Conservation (phyloP, 2,329 filamentous ascomycete species). For the Colletotrichum phormii region DNA sequence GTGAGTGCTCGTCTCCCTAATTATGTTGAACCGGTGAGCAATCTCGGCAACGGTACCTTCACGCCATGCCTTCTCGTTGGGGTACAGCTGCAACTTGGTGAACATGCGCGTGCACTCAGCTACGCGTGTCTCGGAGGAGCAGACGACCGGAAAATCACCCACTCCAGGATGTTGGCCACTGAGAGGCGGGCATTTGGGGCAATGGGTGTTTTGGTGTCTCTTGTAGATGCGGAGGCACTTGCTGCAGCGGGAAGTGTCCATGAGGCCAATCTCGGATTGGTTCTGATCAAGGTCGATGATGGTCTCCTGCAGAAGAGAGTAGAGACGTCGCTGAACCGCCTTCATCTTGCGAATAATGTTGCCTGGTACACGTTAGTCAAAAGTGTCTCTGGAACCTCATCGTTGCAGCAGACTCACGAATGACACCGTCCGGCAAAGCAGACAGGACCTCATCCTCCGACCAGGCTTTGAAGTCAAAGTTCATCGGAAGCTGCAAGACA, state of each 20-base stretch:
- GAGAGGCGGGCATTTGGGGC: not conserved
- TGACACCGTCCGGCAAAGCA: not conserved
- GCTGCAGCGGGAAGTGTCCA: not conserved
- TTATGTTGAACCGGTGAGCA: not conserved
- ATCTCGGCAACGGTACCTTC: not conserved
- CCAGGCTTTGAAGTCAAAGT: constrained; percentile 7
- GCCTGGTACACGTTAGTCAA: not conserved
- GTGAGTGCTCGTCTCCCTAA: not conserved
- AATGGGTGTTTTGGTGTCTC: not conserved
- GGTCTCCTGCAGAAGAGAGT: not conserved
- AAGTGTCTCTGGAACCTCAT: not conserved
- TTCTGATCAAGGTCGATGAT: not conserved
- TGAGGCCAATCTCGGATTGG: not conserved
- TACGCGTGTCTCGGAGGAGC: not conserved
- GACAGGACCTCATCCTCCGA: not conserved
- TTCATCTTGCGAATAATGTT: not conserved
- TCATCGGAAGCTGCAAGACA: not conserved
- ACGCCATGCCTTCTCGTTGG: not conserved
- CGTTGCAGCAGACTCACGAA: not conserved
- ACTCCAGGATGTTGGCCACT: not conserved
- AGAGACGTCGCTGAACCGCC: not conserved
- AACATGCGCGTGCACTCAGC: constrained; percentile 5
- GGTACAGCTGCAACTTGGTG: not conserved
- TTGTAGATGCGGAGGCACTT: not conserved
- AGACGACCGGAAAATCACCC: not conserved